Percentiles rank a stretch among this genome's conserved stretches.
These are phyloP conservation scores for Pyrenula aspistea DNA, from an alignment of 495 filamentous ascomycete species.

Conservation along the genomic window DNA sequence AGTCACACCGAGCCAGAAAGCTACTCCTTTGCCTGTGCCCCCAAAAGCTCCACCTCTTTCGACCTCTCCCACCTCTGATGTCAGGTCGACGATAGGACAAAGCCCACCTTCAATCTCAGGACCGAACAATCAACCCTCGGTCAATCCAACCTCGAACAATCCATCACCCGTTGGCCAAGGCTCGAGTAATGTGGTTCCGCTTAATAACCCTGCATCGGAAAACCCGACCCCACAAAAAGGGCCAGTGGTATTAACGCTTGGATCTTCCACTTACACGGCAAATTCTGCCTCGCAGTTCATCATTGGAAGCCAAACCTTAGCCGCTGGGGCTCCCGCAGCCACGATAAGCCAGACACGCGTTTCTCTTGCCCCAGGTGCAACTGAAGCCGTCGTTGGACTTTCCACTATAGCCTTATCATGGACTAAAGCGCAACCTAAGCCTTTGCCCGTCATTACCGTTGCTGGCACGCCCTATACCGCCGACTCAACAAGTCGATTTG, in stretches of 20 bases:
- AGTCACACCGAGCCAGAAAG: too few species aligned
- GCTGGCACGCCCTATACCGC: constrained; percentile 2
- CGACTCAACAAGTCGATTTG: neutral
- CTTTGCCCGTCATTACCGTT: neutral
- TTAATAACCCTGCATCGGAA: neutral
- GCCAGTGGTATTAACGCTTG: neutral
- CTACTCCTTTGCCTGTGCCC: too few species aligned
- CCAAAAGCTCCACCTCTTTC: too few species aligned
- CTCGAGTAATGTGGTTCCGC: too few species aligned
- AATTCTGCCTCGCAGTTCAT: neutral
- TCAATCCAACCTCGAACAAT: too few species aligned
- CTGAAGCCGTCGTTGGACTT: constrained; percentile 3
- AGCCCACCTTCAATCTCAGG: too few species aligned
- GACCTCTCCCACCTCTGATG: too few species aligned
- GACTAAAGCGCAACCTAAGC: too few species aligned
- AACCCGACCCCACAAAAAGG: neutral
- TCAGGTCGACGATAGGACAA: too few species aligned
- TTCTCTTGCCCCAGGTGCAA: constrained; percentile 4
- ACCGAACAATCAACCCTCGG: too few species aligned
- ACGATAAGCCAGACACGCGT: constrained; percentile 3
- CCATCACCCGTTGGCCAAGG: too few species aligned
- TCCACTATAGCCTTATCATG: neutral
- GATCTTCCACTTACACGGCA: neutral
- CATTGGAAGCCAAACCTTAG: neutral
- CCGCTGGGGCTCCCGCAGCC: constrained; percentile 1